Evolutionary conservation across 805 yeast species (phyloP).

Genomic region (Brettanomyces naardenensis): DNA sequence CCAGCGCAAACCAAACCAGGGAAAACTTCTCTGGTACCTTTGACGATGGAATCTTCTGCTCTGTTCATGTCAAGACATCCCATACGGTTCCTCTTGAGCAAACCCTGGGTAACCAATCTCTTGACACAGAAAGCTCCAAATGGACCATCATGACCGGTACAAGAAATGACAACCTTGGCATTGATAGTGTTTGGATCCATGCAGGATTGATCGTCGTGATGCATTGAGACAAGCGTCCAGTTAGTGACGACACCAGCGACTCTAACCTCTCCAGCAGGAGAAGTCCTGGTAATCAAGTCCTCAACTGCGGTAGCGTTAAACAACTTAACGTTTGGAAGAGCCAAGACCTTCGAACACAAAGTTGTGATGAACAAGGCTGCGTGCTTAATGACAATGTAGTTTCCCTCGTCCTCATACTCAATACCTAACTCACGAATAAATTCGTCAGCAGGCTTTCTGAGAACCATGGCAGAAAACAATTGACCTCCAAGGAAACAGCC

Average conservation of each 20-base stretch:
- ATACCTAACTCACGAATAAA: conserved; percentile 58
- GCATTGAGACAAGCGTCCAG: conserved; percentile 73
- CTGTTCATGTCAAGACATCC: conserved; percentile 72
- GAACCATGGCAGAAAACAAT: conserved; percentile 68
- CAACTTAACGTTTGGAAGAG: conserved; percentile 66
- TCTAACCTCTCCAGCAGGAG: conserved; percentile 49
- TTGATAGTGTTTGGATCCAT: conserved; percentile 81
- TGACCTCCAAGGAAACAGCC: conserved; percentile 78
- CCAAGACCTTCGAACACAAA: conserved; percentile 57
- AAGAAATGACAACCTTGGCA: conserved; percentile 53
- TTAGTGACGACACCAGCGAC: conserved; percentile 78
- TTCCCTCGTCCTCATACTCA: conserved; percentile 72
- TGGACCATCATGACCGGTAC: conserved; percentile 80
- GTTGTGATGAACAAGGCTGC: conserved; percentile 55
- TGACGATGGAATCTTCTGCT: conserved; percentile 71
- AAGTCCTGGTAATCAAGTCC: conserved; percentile 67
- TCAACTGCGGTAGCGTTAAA: conserved; percentile 79
- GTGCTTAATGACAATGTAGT: conserved; percentile 72
- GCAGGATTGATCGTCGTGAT: conserved; percentile 70
- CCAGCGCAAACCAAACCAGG: conserved; percentile 64
- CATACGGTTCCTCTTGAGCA: conserved; percentile 51
- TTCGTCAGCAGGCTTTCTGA: conserved; percentile 71
- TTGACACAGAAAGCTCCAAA: conserved; percentile 76
- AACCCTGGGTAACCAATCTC: conserved; percentile 48
- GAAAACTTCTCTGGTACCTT: conserved; percentile 54